Evolutionary conservation across 371 early-diverging fungal genomes (phyloP), one percentile per base, ranked within the genome.

Genomic region (Mortierella sp.): DNA sequence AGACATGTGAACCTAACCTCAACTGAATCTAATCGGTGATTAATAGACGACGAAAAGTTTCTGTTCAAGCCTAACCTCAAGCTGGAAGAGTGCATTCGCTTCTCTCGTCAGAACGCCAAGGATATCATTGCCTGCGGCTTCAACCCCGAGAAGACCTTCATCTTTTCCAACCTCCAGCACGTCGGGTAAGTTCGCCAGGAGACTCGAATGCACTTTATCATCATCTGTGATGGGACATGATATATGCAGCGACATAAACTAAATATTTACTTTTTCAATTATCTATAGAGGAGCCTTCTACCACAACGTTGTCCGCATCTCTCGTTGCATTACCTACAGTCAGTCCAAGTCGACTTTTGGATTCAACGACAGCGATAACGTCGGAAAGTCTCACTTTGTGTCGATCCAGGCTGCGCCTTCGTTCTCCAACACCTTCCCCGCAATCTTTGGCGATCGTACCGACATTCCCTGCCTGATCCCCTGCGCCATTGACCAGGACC

Each of bases 401-500:
- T 87, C 96, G 48, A 89, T 98, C 47, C 97, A 99, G 89, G 96
- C 97, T 14, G 96, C 98, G 0, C 99, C 99, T 13, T 95, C 97
- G 1, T 96, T 99, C 85, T 96, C 97, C 80, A 97, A 95, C 88
- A 89, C 95, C 8, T 99, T 99, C 91, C 98, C 98, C 40, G 93
- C 95, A 64, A 97, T 99, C 76, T 99, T 98, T 89, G 98, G 98
- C 34, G 80, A 85, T 13, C 95, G 95, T 79, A 93, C 92, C 61
- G 96, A 98, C 78, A 93, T 96, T 69, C 98, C 98, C 13, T 98
- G 98, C 87, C 87, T 99, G 86, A 99, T 99, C 80, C 99, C 99
- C 26, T 97, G 97, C 85, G 99, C 99, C 52, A 99, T 99, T 79
- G 99, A 99, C 86, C 99, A 99, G 91, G 99, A 99, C 83, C 99